These are phyloP conservation scores for Niveomyces coronatus DNA, from an alignment of 2,329 filamentous ascomycete genomes.

Conservation along the genomic window DNA sequence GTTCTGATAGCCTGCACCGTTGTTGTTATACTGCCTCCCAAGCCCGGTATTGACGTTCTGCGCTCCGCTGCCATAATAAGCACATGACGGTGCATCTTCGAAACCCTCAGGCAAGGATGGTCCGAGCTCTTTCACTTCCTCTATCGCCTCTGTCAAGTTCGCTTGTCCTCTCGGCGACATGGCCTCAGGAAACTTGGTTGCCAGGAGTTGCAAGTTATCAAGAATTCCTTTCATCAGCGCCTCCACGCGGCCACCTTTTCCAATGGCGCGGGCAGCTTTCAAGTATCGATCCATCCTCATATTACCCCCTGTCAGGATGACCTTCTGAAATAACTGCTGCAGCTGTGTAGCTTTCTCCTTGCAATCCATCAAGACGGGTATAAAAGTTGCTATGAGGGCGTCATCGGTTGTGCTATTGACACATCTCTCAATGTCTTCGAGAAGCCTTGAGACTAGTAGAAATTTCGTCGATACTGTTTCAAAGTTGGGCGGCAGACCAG, in stretches of 20 bases:
- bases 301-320: conserved; percentile 12
- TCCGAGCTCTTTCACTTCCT: neutral
- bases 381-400: conserved; percentile 1
- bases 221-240: conserved; percentile 19
- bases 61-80: neutral
- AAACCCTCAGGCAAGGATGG: conserved; percentile 1
- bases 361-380: conserved; percentile 14
- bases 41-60: conserved; percentile 1
- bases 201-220: conserved; percentile 17
- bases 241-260: conserved; percentile 17
- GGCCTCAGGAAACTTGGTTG: conserved; percentile 4
- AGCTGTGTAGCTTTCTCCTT: conserved; percentile 14
- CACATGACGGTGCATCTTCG: neutral
- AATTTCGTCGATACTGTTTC: conserved; percentile 15
- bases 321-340: conserved; percentile 12
- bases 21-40: conserved; percentile 3
- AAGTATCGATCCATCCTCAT: conserved; percentile 13
- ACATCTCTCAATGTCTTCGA: conserved; percentile 9
- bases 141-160: conserved; percentile 1
- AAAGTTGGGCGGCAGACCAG: conserved; percentile 18
- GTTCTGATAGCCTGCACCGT: conserved; percentile 1
- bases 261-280: conserved; percentile 13
- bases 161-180: conserved; percentile 7
- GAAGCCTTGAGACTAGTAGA: conserved; percentile 16
- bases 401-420: conserved; percentile 3